Base-by-base conservation (phyloP, 2,329 filamentous ascomycete genomes). In the Epichloe festucae region DNA sequence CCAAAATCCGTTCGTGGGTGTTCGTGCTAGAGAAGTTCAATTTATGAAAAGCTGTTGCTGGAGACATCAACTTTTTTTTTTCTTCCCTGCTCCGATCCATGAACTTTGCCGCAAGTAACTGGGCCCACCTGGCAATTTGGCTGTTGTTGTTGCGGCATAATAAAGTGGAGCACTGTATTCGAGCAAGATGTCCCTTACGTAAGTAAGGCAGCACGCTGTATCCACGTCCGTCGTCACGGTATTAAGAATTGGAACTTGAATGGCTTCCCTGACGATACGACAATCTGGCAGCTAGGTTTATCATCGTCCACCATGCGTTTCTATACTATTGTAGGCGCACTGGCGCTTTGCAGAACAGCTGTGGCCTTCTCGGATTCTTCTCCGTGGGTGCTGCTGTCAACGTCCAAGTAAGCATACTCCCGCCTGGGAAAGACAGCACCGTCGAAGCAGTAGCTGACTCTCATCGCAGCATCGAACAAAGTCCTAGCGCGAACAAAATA, bases 311-410 rank as follows among this genome's bases (percentile, higher is more conserved):
- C 59, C 56, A 84, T 83, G 80, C 78, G 75, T 73, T 63, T 75
- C 62, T 75, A 74, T 51, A 65, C 70, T 63, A 62, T 76, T 62
- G 67, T 73, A 54, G 67, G 74, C 58, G 63, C 78, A 48, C 68
- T 79, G 62, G 75, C 75, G 57, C 68, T 79, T 60, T 74, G 78
- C 58, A 75, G 78, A 54, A 74, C 75, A 23, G 81, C 76, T 44
- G 72, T 81, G 55, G 90, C 88, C 27, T 93, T 95, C 67, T 82
- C 80, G 56, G 85, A 95, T 68, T 89, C 90, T 2, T 90, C 88
- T 51, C 91, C 93, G 17, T 93, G 95, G 68, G 78, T 95, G 65
- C 72, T 96, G 58, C 84, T 94, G 67, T 96, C 91, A 35, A 91
- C 85, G 45, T 78, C 85, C 56, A 74, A 83, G 90, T 95, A 83